These are phyloP conservation scores for Solanum dulcamara DNA, from an alignment of 257 asterid genomes.

Conservation along the genomic window DNA sequence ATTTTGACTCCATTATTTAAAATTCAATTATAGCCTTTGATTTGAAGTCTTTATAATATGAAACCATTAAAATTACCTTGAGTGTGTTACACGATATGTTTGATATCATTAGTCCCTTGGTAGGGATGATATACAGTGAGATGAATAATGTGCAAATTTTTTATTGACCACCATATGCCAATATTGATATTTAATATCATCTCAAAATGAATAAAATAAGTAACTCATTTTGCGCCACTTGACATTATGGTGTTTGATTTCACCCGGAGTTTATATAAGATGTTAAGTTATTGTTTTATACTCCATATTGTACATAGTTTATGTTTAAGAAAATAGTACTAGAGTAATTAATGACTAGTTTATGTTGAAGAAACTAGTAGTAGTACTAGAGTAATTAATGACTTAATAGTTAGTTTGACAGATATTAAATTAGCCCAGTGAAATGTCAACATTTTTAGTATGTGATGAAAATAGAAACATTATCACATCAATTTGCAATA, in stretches of 20 bases:
- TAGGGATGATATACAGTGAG: not conserved
- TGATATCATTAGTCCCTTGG: not conserved
- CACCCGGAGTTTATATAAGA: not conserved
- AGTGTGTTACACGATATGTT: not conserved
- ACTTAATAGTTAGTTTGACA: not conserved
- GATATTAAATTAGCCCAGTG: not conserved
- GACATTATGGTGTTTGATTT: not conserved
- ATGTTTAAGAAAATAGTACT: not conserved
- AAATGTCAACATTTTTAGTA: too few species aligned
- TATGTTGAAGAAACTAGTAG: not conserved
- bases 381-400: not conserved
- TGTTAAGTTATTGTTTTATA: too few species aligned
- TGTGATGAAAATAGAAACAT: too few species aligned
- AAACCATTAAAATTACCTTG: not conserved
- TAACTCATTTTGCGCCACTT: not conserved
- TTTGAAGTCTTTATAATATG: not conserved
- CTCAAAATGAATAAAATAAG: not conserved
- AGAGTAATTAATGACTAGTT: not conserved
- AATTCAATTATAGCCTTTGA: not conserved
- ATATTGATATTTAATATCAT: not conserved
- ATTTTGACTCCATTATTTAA: too few species aligned
- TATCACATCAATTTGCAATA: too few species aligned
- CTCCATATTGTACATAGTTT: not conserved
- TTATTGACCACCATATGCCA: too few species aligned
- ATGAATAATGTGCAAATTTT: not conserved